Base-by-base conservation (phyloP, 495 filamentous ascomycete genomes). In the Neurospora sublineolata region DNA sequence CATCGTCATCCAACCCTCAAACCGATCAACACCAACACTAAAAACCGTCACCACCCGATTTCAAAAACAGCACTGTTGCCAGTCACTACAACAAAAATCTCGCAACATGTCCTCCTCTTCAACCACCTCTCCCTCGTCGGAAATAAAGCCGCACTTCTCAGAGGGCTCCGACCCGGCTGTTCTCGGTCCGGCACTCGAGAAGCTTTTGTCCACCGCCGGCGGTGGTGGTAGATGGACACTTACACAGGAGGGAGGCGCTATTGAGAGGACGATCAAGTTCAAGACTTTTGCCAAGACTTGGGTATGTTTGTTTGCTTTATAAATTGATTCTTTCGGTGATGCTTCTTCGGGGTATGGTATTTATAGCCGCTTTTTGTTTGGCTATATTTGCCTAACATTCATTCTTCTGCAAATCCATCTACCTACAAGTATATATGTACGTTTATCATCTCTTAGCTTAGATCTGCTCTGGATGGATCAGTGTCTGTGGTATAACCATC, bases 211-310 rank as follows among this genome's bases (percentile, higher is more conserved):
- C 4, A 12, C 68, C 40, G 10, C 70, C 68, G 69, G 33, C 38
- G 42, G 70, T 7, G 82, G 79, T 60, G 84, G 86, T 20, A 83
- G 81, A 36, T 90, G 88, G 88, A 74, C 70, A 1, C 74, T 90
- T 38, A 82, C 80, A 10, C 46, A 75, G n/a, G 82, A 82, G 71
- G 86, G 85, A 30, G 82, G 84, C 73, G 88, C 85, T 2, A 70
- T 90, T 0, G 83, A 90, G 76, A 77, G 87, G 41, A 81, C 80
- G 71, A 89, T 90, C 76, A 84, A 82, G 76, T 91, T 91, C 78
- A 87, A 87, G 80, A 87, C 79, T 4, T 91, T 91, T 75, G 84
- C 83, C 44, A 86, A 85, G 76, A 84, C 87, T 18, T 90, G 89
- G 88, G 87, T 89, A 71, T 76, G 86, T 78, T 14, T 18, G 40